Evolutionary conservation across 495 filamentous ascomycete genomes (phyloP), one percentile per base, ranked within the genome.

Genomic region (Annulohypoxylon stygium): DNA sequence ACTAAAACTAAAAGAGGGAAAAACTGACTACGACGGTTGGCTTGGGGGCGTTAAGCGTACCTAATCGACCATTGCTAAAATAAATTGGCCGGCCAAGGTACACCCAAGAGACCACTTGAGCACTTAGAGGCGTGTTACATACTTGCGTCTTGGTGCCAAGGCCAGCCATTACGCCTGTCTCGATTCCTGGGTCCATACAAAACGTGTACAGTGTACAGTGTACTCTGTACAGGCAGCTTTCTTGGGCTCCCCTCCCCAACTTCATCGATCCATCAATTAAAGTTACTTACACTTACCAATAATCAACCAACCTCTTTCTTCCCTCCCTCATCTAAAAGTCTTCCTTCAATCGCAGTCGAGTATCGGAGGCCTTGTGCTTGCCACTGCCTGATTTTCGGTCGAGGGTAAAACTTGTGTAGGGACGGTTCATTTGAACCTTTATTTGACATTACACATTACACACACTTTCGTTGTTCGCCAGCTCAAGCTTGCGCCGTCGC

Each of bases 191-290:
- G 43, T 55, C 33, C 37, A 20, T 69, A 69, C 58, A 69, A 69
- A 57, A 30, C 30, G 30, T 30, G 30, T 30, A 30, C 30, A 30
- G 30, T 30, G 30, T 30, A 30, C 30, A 30, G 66, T 69, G 66
- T 69, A 36, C 34, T 7, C 55, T 68, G 65, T 69, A 63, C 58
- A 16, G 37, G 57, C 57, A 60, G 57, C 36, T 71, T 30, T 30
- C 43, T 47, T 69, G 65, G 70, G 65, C 65, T 60, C 61, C 66
- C 71, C 66, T 66, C 66, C 47, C 67, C 65, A 57, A 69, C 70
- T 69, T 73, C 65, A 41, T 70, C 61, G 41, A 20, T 70, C 61
- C 45, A 68, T 73, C 59, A 73, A 70, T 55, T 51, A 65, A 69
- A 65, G 59, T 65, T 68, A 69, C 57, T 12, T 16, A 47, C 43